Base-by-base conservation (phyloP, 495 filamentous ascomycete species). In the Pyrenula massariospora region DNA sequence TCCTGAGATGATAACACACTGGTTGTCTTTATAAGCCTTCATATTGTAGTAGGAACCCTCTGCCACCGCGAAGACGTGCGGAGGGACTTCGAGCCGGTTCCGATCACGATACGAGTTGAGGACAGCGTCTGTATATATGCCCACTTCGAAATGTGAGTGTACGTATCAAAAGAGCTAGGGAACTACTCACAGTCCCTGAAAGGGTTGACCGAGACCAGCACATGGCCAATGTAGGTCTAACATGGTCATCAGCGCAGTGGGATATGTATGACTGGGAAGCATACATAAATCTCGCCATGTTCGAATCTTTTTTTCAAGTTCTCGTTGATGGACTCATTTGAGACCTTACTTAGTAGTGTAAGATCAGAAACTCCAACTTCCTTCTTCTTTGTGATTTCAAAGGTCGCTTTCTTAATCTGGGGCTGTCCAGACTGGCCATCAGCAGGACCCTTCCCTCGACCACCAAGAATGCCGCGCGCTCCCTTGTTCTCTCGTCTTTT, bases 11-110 rank as follows among this genome's bases (percentile, higher is more conserved):
- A 99, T 99, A 54, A 99, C 91, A 73, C 94, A 99, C 66, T 99
- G 94, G 73, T 97, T 97, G 59, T 97, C 94, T 64, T 91, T 92
- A 78, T 99, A 97, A 19, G 89, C 91, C 61, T 96, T 96, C 94
- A 99, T 97, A 76, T 99, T 96, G 73, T 97, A 96, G 75, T 99
- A 97, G 53, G 91, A 73, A 2, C 90, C 86, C 72, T 99, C 94
- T 62, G 94, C 94, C 66, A 97, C 91, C 52, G 89, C 93, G 71
- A 96, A 99, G 59, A 99, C 94, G 69, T 99, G 94, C 10, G 94
- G 94, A 20, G 93, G 89, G 71, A 86, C 81, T 77, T 99, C 93
- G 60, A 99, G 80, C 53, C 94, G 84, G 72, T 99, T 99, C 81
- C 96, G 97, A 57, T 90, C 92, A 64, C 82, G 81, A 73, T 99